These are phyloP conservation scores for Gossypium davidsonii DNA, from an alignment of 441 rosid species.

Conservation along the genomic window DNA sequence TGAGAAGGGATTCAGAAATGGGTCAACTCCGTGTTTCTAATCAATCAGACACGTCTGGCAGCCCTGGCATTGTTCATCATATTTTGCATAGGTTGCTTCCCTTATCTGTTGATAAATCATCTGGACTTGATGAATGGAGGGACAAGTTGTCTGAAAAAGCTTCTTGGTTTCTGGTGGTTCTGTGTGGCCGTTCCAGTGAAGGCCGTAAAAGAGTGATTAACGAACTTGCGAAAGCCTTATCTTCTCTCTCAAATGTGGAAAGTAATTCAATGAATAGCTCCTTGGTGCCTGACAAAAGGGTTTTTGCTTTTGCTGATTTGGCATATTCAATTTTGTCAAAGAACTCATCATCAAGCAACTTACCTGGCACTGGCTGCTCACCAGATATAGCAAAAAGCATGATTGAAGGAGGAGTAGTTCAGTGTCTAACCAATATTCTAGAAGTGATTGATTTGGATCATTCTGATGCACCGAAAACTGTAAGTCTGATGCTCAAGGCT, in stretches of 20 bases:
- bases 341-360: constrained; percentile 72
- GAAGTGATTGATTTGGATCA: constrained; percentile 89
- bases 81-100: constrained; percentile 80
- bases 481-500: constrained; percentile 78
- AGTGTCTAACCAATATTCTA: constrained; percentile 71
- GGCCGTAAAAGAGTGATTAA: constrained; percentile 79
- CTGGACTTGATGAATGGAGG: constrained; percentile 88
- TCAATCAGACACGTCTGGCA: constrained; percentile 46
- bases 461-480: constrained; percentile 91
- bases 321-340: constrained; percentile 78
- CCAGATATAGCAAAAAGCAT: constrained; percentile 94
- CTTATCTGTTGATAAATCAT: constrained; percentile 56
- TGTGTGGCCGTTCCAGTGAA: constrained; percentile 89
- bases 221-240: constrained; percentile 83
- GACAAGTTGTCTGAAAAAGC: constrained; percentile 88
- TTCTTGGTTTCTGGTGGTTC: constrained; percentile 81
- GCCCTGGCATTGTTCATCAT: constrained; percentile 74
- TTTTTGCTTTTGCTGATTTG: constrained; percentile 72
- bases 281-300: constrained; percentile 72
- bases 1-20: constrained; percentile 80
- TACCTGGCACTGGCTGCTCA: constrained; percentile 83
- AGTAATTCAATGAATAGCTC: constrained; percentile 50
- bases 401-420: constrained; percentile 93
- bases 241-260: constrained; percentile 58
- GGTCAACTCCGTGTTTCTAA: constrained; percentile 65